Conservation (phyloP, 2,329 filamentous ascomycete species). For the Venturia nashicola region DNA sequence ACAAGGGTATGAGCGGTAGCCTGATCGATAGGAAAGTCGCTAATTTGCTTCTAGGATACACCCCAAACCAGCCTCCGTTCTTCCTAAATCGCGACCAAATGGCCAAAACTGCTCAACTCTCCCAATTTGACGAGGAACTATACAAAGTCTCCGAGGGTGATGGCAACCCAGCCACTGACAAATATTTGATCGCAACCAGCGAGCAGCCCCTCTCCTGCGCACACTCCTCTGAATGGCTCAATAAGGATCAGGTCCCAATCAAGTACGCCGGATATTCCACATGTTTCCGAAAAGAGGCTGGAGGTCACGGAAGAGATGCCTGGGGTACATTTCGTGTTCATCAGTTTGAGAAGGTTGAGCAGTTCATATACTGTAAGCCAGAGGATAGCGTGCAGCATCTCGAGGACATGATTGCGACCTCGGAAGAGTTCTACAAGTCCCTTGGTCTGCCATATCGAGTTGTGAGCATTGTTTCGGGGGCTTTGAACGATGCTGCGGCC, state of each 20-base stretch:
- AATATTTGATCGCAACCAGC: slow-evolving; percentile 70
- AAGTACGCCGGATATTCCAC: slow-evolving; percentile 84
- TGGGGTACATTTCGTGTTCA: slow-evolving; percentile 98
- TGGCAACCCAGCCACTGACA: slow-evolving; percentile 70
- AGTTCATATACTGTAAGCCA: slow-evolving; percentile 70
- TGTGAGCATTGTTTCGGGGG: slow-evolving; percentile 90
- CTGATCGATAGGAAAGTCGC: not conserved
- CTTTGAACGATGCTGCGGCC: slow-evolving; percentile 74
- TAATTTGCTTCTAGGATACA: slow-evolving; percentile 26
- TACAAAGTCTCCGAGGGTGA: slow-evolving; percentile 87
- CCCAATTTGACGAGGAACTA: slow-evolving; percentile 93
- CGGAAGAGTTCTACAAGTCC: slow-evolving; percentile 91
- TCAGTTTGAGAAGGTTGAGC: slow-evolving; percentile 91
- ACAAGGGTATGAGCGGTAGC: slow-evolving; percentile 30
- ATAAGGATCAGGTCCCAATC: slow-evolving; percentile 73
- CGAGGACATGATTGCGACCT: slow-evolving; percentile 80
- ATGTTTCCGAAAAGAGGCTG: slow-evolving; percentile 92
- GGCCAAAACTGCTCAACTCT: slow-evolving; percentile 95
- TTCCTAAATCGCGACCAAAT: slow-evolving; percentile 95
- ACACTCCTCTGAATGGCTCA: slow-evolving; percentile 89
- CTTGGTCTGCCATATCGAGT: slow-evolving; percentile 83
- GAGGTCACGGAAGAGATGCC: slow-evolving; percentile 80
- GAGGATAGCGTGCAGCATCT: slow-evolving; percentile 90
- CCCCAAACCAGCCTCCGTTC: slow-evolving; percentile 58
- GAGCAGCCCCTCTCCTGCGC: slow-evolving; percentile 47